phyloP scores from a whole-genome alignment of 371 early-diverging fungal species.

The Mucor lusitanicus region DNA sequence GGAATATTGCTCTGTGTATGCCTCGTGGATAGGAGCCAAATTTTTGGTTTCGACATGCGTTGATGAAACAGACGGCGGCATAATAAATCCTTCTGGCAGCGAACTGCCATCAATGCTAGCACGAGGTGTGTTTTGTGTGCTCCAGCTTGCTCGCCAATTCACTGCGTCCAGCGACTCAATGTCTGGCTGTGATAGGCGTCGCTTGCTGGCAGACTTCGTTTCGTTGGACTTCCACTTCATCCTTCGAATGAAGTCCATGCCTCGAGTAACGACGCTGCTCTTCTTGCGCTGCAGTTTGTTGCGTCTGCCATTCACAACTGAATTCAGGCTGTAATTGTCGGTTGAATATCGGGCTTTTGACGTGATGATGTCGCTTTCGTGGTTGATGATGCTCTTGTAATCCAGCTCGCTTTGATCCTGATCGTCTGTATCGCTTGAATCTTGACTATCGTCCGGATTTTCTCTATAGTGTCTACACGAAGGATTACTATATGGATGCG shows the following conservation, averaged over 20 bases:
- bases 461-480: not conserved
- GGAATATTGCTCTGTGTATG: slow-evolving; percentile 29
- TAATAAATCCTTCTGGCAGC: slow-evolving; percentile 4
- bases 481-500: not conserved
- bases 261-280: slow-evolving; percentile 12
- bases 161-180: not conserved
- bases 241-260: slow-evolving; percentile 17
- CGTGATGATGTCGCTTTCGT: not conserved
- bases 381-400: not conserved
- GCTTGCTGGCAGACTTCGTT: not conserved
- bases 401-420: not conserved
- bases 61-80: not conserved
- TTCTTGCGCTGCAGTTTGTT: slow-evolving; percentile 7
- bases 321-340: not conserved
- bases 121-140: slow-evolving; percentile 18
- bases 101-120: slow-evolving; percentile 9
- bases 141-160: slow-evolving; percentile 8
- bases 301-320: not conserved
- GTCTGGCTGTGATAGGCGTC: slow-evolving; percentile 15
- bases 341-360: slow-evolving; percentile 2
- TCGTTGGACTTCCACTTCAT: slow-evolving; percentile 18
- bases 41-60: not conserved
- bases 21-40: slow-evolving; percentile 27
- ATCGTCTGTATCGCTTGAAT: not conserved
- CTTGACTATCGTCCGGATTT: not conserved